Percentiles rank a stretch among this genome's conserved stretches.
These are phyloP conservation scores for Thalassiosira hispida DNA, from an alignment of 352 stramenopile genomes.

Conservation along the genomic window DNA sequence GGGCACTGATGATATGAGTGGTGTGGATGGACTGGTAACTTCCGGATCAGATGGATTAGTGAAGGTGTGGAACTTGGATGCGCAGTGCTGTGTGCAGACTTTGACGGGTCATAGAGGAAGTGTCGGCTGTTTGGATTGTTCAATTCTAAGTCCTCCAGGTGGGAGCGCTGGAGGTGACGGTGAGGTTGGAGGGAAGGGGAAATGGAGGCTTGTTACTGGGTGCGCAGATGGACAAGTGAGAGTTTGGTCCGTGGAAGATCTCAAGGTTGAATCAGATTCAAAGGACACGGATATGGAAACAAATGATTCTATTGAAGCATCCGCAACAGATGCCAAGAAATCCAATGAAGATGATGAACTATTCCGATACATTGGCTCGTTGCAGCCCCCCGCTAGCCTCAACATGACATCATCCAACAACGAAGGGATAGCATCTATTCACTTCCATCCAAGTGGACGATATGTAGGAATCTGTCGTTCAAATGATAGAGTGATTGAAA, in stretches of 20 bases:
- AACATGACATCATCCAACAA: conserved; percentile 65
- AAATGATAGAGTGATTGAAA: conserved; percentile 77
- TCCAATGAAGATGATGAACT: conserved; percentile 62
- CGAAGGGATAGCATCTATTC: conserved; percentile 77
- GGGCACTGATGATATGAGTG: conserved; percentile 1
- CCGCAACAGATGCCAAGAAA: background rate
- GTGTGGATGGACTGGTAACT: conserved; percentile 72
- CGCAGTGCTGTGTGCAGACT: conserved; percentile 83
- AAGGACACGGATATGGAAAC: conserved; percentile 12
- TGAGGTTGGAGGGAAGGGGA: conserved; percentile 22
- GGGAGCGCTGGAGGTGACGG: background rate
- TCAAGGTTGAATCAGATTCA: conserved; percentile 28
- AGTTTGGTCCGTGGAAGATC: conserved; percentile 72
- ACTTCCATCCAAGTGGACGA: conserved; percentile 74
- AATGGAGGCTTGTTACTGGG: conserved; percentile 76
- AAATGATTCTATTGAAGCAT: conserved; percentile 26
- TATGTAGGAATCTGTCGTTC: conserved; percentile 76
- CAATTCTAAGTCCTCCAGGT: conserved; percentile 28
- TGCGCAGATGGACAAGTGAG: conserved; percentile 76
- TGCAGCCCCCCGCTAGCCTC: conserved; percentile 60
- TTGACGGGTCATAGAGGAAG: conserved; percentile 76
- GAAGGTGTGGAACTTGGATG: conserved; percentile 85
- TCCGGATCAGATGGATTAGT: conserved; percentile 81
- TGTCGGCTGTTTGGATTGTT: conserved; percentile 63
- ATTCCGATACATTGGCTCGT: conserved; percentile 76